Conservation (phyloP, 768 basidiomycete genomes). For the Dioszegia crocea region DNA sequence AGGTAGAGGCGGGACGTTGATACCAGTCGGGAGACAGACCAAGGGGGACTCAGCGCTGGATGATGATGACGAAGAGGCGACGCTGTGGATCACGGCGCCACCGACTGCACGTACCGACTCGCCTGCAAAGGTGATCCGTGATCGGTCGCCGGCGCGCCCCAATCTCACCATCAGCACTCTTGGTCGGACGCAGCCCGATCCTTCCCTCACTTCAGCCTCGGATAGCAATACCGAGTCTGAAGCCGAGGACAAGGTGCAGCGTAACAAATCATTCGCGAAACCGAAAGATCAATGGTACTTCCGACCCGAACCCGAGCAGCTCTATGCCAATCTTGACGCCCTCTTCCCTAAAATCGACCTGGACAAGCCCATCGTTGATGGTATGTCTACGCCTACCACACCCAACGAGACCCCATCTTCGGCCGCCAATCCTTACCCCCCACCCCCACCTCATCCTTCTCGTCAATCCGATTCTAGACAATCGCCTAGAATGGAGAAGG, state of each 20-base stretch:
- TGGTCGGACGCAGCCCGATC: neutral
- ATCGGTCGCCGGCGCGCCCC: slow-evolving; percentile 1
- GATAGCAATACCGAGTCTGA: slow-evolving; percentile 38
- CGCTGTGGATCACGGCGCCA: slow-evolving; percentile 33
- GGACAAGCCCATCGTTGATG: slow-evolving; percentile 91
- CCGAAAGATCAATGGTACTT: slow-evolving; percentile 76
- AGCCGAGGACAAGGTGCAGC: slow-evolving; percentile 23
- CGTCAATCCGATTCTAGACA: slow-evolving; percentile 1
- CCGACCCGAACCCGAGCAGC: slow-evolving; percentile 84
- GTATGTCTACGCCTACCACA: slow-evolving; percentile 46
- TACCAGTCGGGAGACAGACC: neutral
- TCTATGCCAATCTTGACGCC: slow-evolving; percentile 85
- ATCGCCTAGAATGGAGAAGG: slow-evolving; percentile 8
- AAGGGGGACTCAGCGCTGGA: neutral
- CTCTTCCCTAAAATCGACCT: slow-evolving; percentile 96
- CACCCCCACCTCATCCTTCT: slow-evolving; percentile 22
- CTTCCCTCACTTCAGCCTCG: slow-evolving; percentile 17
- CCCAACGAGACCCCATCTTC: slow-evolving; percentile 22
- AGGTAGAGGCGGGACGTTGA: slow-evolving; percentile 8
- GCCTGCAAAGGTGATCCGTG: neutral
- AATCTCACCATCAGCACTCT: slow-evolving; percentile 8
- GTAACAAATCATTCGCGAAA: slow-evolving; percentile 61
- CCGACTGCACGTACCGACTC: neutral
- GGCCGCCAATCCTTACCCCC: neutral
- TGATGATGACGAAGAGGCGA: slow-evolving; percentile 41